Conservation (phyloP, 768 basidiomycete species). For the Termitomyces heimii region DNA sequence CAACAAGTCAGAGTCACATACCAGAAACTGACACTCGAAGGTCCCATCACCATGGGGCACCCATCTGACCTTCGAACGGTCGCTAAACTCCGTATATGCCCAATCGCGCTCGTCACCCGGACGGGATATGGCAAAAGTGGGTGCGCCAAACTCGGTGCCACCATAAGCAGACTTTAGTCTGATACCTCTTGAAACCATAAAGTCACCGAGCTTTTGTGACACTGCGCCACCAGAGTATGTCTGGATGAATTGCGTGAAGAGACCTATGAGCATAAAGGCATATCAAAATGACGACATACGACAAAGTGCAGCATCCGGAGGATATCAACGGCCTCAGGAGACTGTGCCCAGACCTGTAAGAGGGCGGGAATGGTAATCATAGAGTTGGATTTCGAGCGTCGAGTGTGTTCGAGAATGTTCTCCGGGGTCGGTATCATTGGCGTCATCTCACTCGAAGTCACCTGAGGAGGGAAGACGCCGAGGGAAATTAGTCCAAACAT, state of each 20-base stretch:
- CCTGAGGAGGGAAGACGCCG: constrained; percentile 23
- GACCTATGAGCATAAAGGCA: not conserved
- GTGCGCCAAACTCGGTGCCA: constrained; percentile 24
- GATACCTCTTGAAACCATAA: constrained; percentile 22
- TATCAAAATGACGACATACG: constrained; percentile 16
- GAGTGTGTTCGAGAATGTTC: constrained; percentile 25
- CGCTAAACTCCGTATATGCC: constrained; percentile 25
- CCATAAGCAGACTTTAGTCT: constrained; percentile 19
- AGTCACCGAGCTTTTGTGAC: constrained; percentile 24
- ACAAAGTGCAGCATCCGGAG: constrained; percentile 21
- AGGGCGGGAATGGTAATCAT: constrained; percentile 24
- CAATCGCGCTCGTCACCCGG: constrained; percentile 22
- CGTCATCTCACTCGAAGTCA: constrained; percentile 5
- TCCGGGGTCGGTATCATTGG: constrained; percentile 30
- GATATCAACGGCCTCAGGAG: constrained; percentile 16
- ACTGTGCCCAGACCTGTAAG: constrained; percentile 22
- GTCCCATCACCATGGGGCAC: constrained; percentile 27
- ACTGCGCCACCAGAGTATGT: constrained; percentile 25
- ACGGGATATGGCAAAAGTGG: constrained; percentile 6
- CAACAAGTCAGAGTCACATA: constrained; percentile 11
- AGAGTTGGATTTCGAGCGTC: constrained; percentile 13
- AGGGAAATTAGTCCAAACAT: constrained; percentile 15
- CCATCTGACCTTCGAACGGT: constrained; percentile 24
- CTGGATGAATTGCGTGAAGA: constrained; percentile 10
- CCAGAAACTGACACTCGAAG: constrained; percentile 32